Evolutionary conservation across 2,329 filamentous ascomycete genomes (phyloP).

Genomic region (Alternaria atra): DNA sequence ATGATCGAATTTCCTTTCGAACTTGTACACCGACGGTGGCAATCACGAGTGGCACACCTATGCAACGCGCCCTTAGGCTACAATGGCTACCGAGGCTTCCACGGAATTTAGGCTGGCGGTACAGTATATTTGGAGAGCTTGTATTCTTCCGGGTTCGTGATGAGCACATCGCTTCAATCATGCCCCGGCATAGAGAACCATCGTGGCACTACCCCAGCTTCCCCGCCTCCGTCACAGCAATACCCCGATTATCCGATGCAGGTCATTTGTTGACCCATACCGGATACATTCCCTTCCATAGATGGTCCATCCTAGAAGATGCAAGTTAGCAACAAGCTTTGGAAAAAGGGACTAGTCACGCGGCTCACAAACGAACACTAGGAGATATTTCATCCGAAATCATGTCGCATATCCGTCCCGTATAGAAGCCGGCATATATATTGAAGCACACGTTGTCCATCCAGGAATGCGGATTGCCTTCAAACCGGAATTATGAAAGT

Average conservation of each 20-base stretch:
- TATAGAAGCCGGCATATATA: background rate
- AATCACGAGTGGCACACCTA: background rate
- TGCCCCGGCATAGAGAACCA: background rate
- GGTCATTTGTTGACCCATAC: slow-evolving; percentile 4
- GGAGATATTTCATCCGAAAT: background rate
- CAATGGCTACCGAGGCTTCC: background rate
- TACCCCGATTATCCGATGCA: slow-evolving; percentile 30
- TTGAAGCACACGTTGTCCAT: background rate
- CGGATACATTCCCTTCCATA: slow-evolving; percentile 1
- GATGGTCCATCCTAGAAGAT: background rate
- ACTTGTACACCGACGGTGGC: no score
- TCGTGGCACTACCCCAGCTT: slow-evolving; percentile 15
- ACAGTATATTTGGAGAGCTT: background rate
- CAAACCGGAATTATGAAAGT: slow-evolving; percentile 27
- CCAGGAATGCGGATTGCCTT: background rate
- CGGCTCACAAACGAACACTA: background rate
- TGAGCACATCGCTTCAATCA: background rate
- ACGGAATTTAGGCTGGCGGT: background rate
- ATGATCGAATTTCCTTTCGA: no score
- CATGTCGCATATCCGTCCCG: background rate
- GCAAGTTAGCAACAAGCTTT: background rate
- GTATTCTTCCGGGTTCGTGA: background rate
- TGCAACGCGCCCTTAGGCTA: background rate
- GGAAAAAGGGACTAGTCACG: background rate
- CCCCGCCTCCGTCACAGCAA: slow-evolving; percentile 19